Evolutionary conservation across 805 yeast species (phyloP), one percentile per base, ranked within the genome.

Genomic region (Metschnikowia chrysomelidarum): DNA sequence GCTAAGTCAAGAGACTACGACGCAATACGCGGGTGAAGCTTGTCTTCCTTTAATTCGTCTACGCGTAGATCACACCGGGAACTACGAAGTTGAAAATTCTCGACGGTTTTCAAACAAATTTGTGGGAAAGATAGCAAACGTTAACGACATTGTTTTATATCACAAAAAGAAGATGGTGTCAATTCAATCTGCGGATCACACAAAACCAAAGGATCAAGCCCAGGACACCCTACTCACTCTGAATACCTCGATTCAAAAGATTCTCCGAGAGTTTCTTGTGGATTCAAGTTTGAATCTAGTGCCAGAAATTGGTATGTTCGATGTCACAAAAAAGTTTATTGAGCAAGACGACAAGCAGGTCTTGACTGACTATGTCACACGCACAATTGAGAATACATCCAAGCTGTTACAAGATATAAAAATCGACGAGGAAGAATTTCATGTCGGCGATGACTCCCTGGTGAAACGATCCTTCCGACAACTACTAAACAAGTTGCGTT

Each of bases 11-110:
- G 19, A 7, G 18, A 12, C 21, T 6, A 24, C 13, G 19, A 64
- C 67, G 4, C 53, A 58, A 12, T 24, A 1, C 25, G 28, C 19
- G 7, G 35, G 19, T 6, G 35, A 34, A 4, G 14, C 20, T 9
- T 6, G 34, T 0, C 60, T 89, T 14, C 98, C 98, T 0, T 64
- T 93, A 31, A 67, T 93, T 4, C 64, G 98, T 30, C 57, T 93
- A 12, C 67, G 88, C 22, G 96, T 89, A 0, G 97, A 93, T 47
- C 91, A 91, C 49, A 69, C 86, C 15, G 96, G 94, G 1, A 95
- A 89, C 4, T 91, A 76, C 51, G 96, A 88, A 47, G 87, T 93
- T 12, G 98, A 89, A 51, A 91, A 89, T 52, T 85, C 95, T 0
- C 69, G 94, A 34, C 64, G 96, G 44, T 87, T 93, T 44, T 87